Evolutionary conservation across 2,329 filamentous ascomycete species (phyloP).

Genomic region (Fusarium sp.): DNA sequence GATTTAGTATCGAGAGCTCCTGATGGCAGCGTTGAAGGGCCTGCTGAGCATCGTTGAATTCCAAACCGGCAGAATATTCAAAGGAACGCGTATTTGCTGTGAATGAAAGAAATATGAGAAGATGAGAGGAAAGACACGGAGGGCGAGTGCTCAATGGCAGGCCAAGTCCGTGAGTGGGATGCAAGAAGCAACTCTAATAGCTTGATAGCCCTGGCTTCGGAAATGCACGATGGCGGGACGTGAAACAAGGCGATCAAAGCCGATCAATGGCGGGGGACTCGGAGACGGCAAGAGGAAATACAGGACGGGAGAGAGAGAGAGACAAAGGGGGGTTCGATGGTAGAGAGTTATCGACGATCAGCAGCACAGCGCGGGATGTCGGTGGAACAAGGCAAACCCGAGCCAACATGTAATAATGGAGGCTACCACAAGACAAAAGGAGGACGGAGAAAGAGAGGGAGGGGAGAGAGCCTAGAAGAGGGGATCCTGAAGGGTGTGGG

Average conservation of each 20-base stretch:
- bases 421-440: constrained; percentile 6
- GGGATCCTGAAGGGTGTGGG: constrained; percentile 29
- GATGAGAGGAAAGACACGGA: background rate
- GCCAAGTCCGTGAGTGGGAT: background rate
- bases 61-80: background rate
- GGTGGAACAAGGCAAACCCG: constrained; percentile 27
- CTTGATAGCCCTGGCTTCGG: constrained; percentile 13
- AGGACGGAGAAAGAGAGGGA: constrained; percentile 13
- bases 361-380: constrained; percentile 31
- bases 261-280: constrained; percentile 31
- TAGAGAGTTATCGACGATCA: constrained; percentile 32
- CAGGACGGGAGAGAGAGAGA: constrained; percentile 11
- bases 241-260: constrained; percentile 34
- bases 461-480: constrained; percentile 15
- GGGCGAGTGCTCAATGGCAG: constrained; percentile 3
- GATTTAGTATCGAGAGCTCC: constrained; percentile 30
- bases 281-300: constrained; percentile 19
- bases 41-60: constrained; percentile 35
- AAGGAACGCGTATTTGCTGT: background rate
- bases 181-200: constrained; percentile 27
- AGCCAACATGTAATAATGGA: constrained; percentile 10
- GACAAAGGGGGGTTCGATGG: constrained; percentile 18
- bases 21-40: constrained; percentile 22
- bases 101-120: background rate
- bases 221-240: constrained; percentile 10